Evolutionary conservation across 116 monocot genomes (phyloP), one percentile per base, ranked within the genome.

Genomic region (Iris pallida): DNA sequence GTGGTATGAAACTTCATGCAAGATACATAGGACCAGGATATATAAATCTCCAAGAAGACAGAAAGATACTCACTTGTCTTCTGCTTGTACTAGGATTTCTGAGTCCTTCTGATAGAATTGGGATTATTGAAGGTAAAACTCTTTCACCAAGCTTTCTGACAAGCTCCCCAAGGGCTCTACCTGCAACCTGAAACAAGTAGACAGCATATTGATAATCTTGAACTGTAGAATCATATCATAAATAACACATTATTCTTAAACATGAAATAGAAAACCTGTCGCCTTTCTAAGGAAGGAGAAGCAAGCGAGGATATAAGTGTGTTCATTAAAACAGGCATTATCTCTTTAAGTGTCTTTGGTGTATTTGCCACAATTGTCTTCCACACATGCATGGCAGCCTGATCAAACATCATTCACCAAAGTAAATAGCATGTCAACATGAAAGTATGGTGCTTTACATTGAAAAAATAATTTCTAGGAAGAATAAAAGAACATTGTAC

Each of bases 301-400:
- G 98, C 93, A 69, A 98, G 87, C 59, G 98, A 98, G 42, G 88
- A 85, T 68, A 98, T 90, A 61, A 98, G 87, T 46, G 84, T 98
- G 64, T 79, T 77, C 98, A 98, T 98, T 61, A 98, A 68, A 63
- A 93, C 78, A 42, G 93, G 98, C 98, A 98, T 87, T 65, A 98
- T 98, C 86, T 98, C 98, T 61, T 98, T 98, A 1, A 98, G 83
- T 60, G 98, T 98, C 65, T 86, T 98, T 55, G 98, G 98, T 68
- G 98, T 98, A 78, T 98, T 98, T 45, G 93, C 87, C 20, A 98
- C 98, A 70, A 98, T 88, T 47, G 98, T 98, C 76, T 98, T 98
- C 98, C 98, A 98, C 16, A 98, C 98, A 73, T 98, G 98, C 68
- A 93, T 53, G 52, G 98, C 93, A 80, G 90, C 93, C 98, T 98